Conservation (phyloP, 495 filamentous ascomycete species). For the Penicillium taxi region DNA sequence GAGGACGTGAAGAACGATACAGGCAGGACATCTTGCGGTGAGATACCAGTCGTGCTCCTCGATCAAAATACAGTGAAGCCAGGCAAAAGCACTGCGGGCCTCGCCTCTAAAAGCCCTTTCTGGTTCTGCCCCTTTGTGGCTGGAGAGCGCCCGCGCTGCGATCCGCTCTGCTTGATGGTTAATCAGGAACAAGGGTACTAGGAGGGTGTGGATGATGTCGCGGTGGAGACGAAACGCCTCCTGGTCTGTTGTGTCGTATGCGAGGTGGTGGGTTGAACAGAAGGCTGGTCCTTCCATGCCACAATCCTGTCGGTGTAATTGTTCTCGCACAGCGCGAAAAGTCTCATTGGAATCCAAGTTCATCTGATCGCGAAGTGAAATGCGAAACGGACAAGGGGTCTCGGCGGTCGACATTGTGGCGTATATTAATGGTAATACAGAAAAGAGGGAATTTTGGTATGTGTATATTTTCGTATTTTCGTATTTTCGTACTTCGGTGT, state of each 20-base stretch:
- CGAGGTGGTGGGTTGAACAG: constrained; percentile 39
- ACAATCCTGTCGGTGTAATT: constrained; percentile 36
- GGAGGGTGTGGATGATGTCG: constrained; percentile 52
- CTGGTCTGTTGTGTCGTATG: constrained; percentile 33
- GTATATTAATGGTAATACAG: background rate
- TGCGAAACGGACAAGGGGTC: constrained; percentile 38
- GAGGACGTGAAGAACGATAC: constrained; percentile 46
- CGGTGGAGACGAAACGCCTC: constrained; percentile 49
- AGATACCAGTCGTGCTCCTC: constrained; percentile 54
- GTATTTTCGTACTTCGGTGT: too few species aligned
- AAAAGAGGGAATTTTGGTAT: background rate
- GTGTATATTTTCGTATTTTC: too few species aligned
- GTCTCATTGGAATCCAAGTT: constrained; percentile 36
- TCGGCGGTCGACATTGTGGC: constrained; percentile 21
- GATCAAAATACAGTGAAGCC: constrained; percentile 51
- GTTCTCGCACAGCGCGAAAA: constrained; percentile 37
- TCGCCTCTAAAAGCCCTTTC: constrained; percentile 53
- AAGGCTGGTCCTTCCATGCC: constrained; percentile 38
- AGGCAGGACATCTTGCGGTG: constrained; percentile 50
- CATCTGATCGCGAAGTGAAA: constrained; percentile 32
- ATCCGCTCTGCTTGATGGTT: constrained; percentile 45
- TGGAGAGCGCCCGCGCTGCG: constrained; percentile 40
- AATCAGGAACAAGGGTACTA: constrained; percentile 50
- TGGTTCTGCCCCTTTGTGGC: constrained; percentile 41
- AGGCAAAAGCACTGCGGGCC: constrained; percentile 51